Conservation (phyloP, 345 rosid genomes). For the rapeseed (Brassica napus) region DNA sequence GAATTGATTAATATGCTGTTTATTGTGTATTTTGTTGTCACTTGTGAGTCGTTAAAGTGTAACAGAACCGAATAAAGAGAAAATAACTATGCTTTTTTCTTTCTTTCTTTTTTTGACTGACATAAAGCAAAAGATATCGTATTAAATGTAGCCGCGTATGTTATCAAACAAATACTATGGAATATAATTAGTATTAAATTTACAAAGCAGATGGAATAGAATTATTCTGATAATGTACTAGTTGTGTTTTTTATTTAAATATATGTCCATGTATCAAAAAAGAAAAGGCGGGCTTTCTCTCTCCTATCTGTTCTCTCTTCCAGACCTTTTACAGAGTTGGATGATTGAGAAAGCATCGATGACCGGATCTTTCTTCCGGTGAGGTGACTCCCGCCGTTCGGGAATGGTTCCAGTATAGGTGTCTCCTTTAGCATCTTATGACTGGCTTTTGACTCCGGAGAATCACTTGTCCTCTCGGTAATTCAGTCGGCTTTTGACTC, state of each 20-base stretch:
- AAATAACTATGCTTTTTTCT: constrained; percentile 12
- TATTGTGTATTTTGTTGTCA: constrained; percentile 9
- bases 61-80: constrained; percentile 39
- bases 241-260: not conserved
- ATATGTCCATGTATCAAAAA: too few relatives aligned
- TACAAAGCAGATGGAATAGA: constrained; percentile 19
- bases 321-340: too few relatives aligned
- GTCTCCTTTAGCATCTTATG: too few relatives aligned
- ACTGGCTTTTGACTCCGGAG: too few relatives aligned
- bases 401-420: too few relatives aligned
- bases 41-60: constrained; percentile 30
- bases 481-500: too few relatives aligned
- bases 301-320: too few relatives aligned
- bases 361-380: too few relatives aligned
- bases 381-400: too few relatives aligned
- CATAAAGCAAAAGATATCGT: constrained; percentile 29
- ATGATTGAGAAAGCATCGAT: too few relatives aligned
- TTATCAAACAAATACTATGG: constrained; percentile 12
- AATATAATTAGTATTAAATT: constrained; percentile 30
- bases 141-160: constrained; percentile 27
- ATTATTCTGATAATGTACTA: constrained; percentile 16
- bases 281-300: too few relatives aligned
- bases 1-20: not conserved
- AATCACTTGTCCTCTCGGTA: too few relatives aligned
- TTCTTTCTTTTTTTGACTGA: constrained; percentile 20